A percentile compares a stretch with the other conserved stretches of the same genome.
Conservation (phyloP, 768 basidiomycete genomes). For the Russula lepida region DNA sequence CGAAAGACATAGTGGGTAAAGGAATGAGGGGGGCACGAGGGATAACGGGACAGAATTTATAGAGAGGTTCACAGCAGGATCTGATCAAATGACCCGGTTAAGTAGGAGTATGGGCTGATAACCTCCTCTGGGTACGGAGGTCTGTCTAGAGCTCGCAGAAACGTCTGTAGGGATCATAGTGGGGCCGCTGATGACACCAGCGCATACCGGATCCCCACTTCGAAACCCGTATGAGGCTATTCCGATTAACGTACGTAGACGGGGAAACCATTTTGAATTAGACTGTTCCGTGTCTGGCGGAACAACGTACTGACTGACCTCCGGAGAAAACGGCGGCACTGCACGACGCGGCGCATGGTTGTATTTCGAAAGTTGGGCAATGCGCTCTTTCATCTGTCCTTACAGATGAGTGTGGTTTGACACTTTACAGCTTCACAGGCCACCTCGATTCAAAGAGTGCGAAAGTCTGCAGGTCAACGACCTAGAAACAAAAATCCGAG, state of each 20-base stretch:
- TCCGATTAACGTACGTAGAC: not conserved
- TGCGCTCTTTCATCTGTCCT: not conserved
- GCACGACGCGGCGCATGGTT: too few species aligned
- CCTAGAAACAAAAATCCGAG: too few species aligned
- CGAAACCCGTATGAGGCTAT: not conserved
- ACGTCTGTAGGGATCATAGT: not conserved
- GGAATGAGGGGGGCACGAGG: not conserved
- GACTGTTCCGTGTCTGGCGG: not conserved
- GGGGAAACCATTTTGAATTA: not conserved
- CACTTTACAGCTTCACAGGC: too few species aligned
- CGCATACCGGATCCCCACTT: not conserved
- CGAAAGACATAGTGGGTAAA: constrained; percentile 9
- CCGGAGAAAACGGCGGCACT: not conserved
- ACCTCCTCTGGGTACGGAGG: constrained; percentile 3
- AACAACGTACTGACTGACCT: not conserved
- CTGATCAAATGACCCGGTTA: not conserved
- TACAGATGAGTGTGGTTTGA: too few species aligned
- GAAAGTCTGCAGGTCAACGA: too few species aligned
- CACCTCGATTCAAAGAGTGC: too few species aligned
- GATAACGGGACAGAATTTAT: not conserved
- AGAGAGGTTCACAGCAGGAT: not conserved
- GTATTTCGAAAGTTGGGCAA: not conserved
- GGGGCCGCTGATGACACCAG: not conserved
- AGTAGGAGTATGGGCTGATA: not conserved
- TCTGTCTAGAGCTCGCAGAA: not conserved